Conservation (phyloP, 257 asterid genomes). For the Datura wrightii region DNA sequence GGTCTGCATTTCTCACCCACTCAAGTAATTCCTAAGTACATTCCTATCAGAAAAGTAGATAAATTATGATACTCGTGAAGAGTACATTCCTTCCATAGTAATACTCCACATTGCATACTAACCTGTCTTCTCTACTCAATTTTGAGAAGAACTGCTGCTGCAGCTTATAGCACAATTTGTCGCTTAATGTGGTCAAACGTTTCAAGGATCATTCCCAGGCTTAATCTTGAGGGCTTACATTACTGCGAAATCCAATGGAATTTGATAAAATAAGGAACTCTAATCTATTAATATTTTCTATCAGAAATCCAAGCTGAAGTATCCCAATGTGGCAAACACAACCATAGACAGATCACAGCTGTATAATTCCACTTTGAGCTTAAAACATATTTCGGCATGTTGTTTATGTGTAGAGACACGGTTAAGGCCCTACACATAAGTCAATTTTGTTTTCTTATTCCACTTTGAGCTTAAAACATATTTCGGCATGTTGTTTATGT, state of each 20-base stretch:
- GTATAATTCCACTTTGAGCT: slow-evolving; percentile 13
- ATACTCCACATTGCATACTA: not conserved
- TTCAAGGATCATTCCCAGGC: not conserved
- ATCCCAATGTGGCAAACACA: not conserved
- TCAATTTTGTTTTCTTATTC: not conserved
- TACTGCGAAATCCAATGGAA: not conserved
- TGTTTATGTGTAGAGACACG: not conserved
- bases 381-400: not conserved
- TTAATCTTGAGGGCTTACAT: not conserved
- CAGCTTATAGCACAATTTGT: not conserved
- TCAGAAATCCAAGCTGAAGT: not conserved
- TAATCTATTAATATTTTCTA: not conserved
- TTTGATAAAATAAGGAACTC: not conserved
- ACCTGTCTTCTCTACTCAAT: not conserved
- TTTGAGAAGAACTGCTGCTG: not conserved
- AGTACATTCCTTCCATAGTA: slow-evolving; percentile 3
- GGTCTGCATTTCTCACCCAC: not conserved
- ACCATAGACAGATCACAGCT: not conserved
- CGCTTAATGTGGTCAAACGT: not conserved
- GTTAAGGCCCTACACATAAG: not conserved
- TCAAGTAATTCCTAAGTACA: not conserved
- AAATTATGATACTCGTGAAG: not conserved
- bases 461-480: not conserved
- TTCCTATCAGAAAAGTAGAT: slow-evolving; percentile 1
- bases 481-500: not conserved